phyloP scores from a whole-genome alignment of 1,139 yeast genomes.

The Yamadazyma songkhlaensis region DNA sequence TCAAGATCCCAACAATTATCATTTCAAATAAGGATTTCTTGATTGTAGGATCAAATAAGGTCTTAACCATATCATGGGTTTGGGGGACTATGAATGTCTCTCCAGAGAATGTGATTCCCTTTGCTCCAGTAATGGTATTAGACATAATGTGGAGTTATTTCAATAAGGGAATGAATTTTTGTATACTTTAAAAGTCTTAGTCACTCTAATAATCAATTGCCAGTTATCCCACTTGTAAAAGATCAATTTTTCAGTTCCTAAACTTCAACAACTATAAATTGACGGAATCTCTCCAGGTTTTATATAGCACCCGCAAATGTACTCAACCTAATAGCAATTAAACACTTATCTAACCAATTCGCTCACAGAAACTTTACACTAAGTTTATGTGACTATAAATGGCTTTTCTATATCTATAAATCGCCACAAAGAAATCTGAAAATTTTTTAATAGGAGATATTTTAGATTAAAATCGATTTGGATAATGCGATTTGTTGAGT shows the following conservation, averaged over 20 bases:
- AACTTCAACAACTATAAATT: background rate
- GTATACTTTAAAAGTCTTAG: no score
- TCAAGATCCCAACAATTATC: conserved; percentile 51
- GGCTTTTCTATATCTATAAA: no score
- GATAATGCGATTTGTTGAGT: no score
- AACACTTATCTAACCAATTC: no score
- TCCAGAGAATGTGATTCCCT: conserved; percentile 49
- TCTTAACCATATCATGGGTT: conserved; percentile 84
- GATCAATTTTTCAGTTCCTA: background rate
- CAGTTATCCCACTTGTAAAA: no score
- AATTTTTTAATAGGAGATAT: background rate
- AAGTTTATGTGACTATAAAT: background rate
- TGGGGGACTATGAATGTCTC: conserved; percentile 65
- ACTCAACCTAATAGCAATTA: no score
- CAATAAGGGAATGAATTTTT: no score
- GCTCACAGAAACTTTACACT: no score
- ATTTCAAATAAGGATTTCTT: conserved; percentile 68
- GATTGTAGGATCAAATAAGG: conserved; percentile 74
- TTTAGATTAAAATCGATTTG: no score
- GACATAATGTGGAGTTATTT: conserved; percentile 8
- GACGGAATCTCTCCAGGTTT: background rate
- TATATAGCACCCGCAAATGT: no score
- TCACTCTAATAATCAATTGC: no score
- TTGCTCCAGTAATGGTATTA: conserved; percentile 28
- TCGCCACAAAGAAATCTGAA: background rate